phyloP scores from a whole-genome alignment of 2,329 filamentous ascomycete species.

The Plectosphaerella cucumerina region DNA sequence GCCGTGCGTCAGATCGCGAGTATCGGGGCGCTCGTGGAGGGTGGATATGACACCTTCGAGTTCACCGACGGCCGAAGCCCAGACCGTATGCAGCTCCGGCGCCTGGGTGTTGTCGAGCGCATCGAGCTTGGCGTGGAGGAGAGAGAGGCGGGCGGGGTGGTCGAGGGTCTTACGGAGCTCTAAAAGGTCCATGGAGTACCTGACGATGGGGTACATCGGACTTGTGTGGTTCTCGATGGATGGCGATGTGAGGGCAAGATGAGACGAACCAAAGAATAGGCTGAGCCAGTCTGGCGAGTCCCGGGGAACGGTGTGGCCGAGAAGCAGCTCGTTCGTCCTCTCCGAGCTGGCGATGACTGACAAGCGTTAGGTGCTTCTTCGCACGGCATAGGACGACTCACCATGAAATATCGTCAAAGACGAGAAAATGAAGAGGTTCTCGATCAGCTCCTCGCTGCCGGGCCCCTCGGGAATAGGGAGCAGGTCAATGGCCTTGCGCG shows the following conservation, averaged over 20 bases:
- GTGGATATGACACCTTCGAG: not conserved
- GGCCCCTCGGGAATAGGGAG: not conserved
- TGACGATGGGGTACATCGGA: not conserved
- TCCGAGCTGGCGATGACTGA: not conserved
- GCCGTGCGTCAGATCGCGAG: not conserved
- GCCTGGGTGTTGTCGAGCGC: not conserved
- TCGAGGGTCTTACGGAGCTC: not conserved
- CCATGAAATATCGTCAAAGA: not conserved
- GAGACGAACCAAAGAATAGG: not conserved
- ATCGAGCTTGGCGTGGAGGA: not conserved
- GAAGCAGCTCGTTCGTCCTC: not conserved
- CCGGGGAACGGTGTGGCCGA: not conserved
- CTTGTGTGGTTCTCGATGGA: not conserved
- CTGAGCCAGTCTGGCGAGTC: slow-evolving; percentile 1
- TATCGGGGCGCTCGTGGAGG: not conserved
- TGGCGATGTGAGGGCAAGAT: not conserved
- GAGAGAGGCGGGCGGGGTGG: not conserved
- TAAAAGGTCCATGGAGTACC: not conserved
- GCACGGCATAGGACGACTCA: not conserved
- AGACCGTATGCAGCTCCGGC: not conserved
- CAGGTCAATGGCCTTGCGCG: not conserved
- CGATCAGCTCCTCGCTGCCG: not conserved
- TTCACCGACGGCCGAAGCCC: not conserved
- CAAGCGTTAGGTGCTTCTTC: not conserved
- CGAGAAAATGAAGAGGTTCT: slow-evolving; percentile 1